Percentiles rank a stretch among this genome's conserved stretches.
phyloP scores from a whole-genome alignment of 495 filamentous ascomycete genomes.

The Aspergillus panamensis region DNA sequence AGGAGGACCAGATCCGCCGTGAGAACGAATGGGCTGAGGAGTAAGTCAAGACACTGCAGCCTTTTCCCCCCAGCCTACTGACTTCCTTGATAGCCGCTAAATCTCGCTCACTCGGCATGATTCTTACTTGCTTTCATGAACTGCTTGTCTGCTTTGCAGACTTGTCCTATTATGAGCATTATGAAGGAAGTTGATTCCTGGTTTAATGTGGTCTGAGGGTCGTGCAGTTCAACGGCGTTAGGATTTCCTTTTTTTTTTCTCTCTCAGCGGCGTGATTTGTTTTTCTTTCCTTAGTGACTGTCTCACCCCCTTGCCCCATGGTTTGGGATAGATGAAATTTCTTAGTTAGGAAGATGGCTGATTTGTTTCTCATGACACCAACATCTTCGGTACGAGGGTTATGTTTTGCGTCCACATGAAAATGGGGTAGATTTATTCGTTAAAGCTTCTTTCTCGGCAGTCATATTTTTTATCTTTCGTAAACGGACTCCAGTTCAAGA shows the following conservation, averaged over 20 bases:
- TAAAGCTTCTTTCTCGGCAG: too few species aligned
- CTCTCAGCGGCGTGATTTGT: neutral
- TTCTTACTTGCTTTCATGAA: conserved; percentile 10
- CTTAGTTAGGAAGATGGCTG: neutral
- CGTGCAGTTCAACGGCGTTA: conserved; percentile 21
- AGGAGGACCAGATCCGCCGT: conserved; percentile 67
- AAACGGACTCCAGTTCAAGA: too few species aligned
- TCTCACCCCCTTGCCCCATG: neutral
- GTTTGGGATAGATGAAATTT: conserved; percentile 4
- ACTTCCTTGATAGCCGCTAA: conserved; percentile 40
- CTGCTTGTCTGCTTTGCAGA: conserved; percentile 6
- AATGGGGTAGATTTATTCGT: neutral
- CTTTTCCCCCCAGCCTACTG: conserved; percentile 8
- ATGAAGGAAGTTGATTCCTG: conserved; percentile 2
- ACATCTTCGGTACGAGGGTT: neutral
- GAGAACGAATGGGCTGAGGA: conserved; percentile 76
- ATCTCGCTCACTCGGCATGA: conserved; percentile 4
- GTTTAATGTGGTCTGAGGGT: conserved; percentile 7
- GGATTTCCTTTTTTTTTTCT: conserved; percentile 8
- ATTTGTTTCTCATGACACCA: neutral
- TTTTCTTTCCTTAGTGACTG: neutral
- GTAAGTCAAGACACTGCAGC: conserved; percentile 31
- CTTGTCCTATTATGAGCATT: neutral
- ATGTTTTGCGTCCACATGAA: neutral
- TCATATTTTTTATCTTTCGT: too few species aligned